Evolutionary conservation across 2,329 filamentous ascomycete species (phyloP).

Genomic region (Neofusicoccum ribis): DNA sequence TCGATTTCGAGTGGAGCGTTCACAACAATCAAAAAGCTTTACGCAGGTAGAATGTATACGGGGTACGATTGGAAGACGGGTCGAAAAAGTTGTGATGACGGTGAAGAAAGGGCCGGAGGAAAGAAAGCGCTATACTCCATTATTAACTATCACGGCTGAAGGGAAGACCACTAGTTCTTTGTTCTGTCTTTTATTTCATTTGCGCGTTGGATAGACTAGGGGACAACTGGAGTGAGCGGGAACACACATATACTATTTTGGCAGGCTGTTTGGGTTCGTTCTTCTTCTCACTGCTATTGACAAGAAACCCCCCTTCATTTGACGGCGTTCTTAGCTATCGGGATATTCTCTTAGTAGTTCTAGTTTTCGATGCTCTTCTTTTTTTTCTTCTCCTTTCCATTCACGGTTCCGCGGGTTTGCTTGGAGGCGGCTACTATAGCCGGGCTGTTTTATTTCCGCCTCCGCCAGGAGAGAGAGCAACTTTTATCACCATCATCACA

Average conservation of each 20-base stretch:
- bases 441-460: no score
- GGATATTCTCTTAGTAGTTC: not conserved
- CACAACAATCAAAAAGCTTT: not conserved
- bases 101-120: not conserved
- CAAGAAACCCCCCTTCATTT: not conserved
- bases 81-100: not conserved
- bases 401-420: no score
- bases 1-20: no score
- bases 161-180: not conserved
- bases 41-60: not conserved
- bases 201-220: slow-evolving; percentile 6
- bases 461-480: no score
- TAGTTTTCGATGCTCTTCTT: not conserved
- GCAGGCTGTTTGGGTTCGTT: not conserved
- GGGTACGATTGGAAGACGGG: not conserved
- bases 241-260: not conserved
- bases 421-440: no score
- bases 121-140: not conserved
- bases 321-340: not conserved
- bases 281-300: not conserved
- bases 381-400: not conserved
- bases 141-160: not conserved
- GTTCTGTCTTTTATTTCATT: not conserved
- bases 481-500: no score
- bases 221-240: slow-evolving; percentile 4